phyloP scores from a whole-genome alignment of 352 stramenopile genomes.

The Phytophthora palmivora region DNA sequence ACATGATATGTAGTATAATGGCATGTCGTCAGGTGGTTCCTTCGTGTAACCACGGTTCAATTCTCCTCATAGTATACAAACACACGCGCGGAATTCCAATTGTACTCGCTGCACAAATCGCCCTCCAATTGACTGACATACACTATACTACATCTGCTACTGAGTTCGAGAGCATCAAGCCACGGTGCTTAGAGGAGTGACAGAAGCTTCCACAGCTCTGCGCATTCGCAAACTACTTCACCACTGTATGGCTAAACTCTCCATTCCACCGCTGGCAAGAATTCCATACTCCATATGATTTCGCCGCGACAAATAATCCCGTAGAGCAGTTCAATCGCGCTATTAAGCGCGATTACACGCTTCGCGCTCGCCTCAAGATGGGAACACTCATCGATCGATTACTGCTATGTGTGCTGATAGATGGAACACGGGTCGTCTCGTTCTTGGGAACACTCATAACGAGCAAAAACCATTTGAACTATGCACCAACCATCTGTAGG shows the following conservation, averaged over 20 bases:
- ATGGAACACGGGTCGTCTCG: not conserved
- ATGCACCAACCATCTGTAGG: no score
- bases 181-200: not conserved
- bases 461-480: no score
- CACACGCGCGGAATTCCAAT: no score
- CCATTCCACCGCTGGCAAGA: slow-evolving; percentile 1
- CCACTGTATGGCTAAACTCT: slow-evolving; percentile 1
- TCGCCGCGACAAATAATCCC: slow-evolving; percentile 4
- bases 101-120: not conserved
- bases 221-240: slow-evolving; percentile 4
- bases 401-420: slow-evolving; percentile 4
- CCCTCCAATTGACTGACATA: no score
- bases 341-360: no score
- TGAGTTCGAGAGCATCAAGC: not conserved
- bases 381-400: slow-evolving; percentile 4
- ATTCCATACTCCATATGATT: slow-evolving; percentile 4
- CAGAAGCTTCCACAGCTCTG: not conserved
- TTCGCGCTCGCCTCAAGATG: no score
- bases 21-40: no score
- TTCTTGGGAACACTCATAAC: no score
- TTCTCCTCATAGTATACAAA: no score
- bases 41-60: no score
- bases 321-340: slow-evolving; percentile 1
- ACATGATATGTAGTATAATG: no score
- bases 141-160: not conserved